Evolutionary conservation across 495 filamentous ascomycete genomes (phyloP), one percentile per base, ranked within the genome.

Genomic region (Umbilicaria muhlenbergii): DNA sequence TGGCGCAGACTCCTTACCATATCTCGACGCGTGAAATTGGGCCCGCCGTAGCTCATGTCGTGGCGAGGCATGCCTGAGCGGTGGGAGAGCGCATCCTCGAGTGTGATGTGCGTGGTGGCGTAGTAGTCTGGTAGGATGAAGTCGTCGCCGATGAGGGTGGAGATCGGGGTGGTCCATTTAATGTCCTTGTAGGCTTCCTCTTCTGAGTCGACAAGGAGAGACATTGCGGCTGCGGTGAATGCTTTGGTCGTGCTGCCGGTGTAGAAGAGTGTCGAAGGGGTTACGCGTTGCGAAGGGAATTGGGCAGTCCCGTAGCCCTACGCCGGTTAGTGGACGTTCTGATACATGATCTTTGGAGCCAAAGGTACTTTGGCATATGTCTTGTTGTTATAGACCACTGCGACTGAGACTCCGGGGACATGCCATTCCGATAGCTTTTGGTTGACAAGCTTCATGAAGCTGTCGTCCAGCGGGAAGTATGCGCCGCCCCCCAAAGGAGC

Each of bases 231-330:
- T 1, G 65, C 65, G 8, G 68, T 71, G 56, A 74, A 74, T 1
- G 71, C 68, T 52, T 78, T 77, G 17, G 70, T 76, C 1, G 72
- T 77, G 49, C 68, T 73, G 36, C 61, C 45, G 4, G 53, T 50
- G 34, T 58, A 57, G 51, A 68, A 68, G 11, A 68, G 56, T 10
- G 65, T 59, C 16, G 65, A 56, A 10, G 65, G 58, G 6, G 68
- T 73, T 32, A 71, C 68, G 4, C 54, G 57, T 3, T 53, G 61
- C 33, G 58, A 54, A 2, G 65, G 59, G 35, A 60, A 41, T 21
- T 49, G 36, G 7, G 68, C 59, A 14, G 67, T 48, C 36, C 72
- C 73, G 53, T 75, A 75, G 14, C 69, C 72, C 72, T 77, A 21
- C 31, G 13, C 5, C 19, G 2, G 19, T 56, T 16, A 55, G 44